These are phyloP conservation scores for Hyaloscypha bicolor DNA, from an alignment of 495 filamentous ascomycete genomes.

Conservation along the genomic window DNA sequence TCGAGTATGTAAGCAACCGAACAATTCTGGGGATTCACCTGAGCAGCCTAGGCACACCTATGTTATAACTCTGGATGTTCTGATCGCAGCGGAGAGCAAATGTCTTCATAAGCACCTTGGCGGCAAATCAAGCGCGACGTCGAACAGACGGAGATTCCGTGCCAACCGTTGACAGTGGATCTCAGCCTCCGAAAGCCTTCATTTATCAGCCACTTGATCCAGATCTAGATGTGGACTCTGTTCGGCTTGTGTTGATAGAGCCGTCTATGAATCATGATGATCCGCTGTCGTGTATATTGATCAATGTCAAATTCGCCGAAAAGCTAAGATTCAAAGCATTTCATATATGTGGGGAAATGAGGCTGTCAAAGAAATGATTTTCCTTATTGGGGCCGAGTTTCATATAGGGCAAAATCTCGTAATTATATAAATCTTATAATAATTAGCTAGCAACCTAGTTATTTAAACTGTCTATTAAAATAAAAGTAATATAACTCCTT, in stretches of 20 bases:
- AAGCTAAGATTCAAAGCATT: not conserved
- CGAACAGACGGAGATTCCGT: not conserved
- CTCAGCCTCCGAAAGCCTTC: not conserved
- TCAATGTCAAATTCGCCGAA: not conserved
- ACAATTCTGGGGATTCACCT: too few species aligned
- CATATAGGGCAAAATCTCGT: not conserved
- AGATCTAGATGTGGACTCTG: not conserved
- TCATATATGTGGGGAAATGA: not conserved
- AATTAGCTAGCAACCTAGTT: too few species aligned
- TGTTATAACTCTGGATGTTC: too few species aligned
- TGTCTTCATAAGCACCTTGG: too few species aligned
- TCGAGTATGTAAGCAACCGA: too few species aligned
- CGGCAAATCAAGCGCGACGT: not conserved
- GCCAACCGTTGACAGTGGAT: not conserved
- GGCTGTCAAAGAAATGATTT: not conserved
- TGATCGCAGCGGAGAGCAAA: too few species aligned
- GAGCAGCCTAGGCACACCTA: too few species aligned
- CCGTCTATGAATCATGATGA: not conserved
- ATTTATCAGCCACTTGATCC: not conserved
- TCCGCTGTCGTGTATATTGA: not conserved
- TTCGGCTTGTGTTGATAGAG: not conserved
- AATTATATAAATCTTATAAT: too few species aligned
- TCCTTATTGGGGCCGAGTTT: not conserved
- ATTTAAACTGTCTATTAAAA: too few species aligned
- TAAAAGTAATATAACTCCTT: too few species aligned